Conservation (phyloP, 768 basidiomycete species). For the Tylopilus plumbeoviolaceoides region DNA sequence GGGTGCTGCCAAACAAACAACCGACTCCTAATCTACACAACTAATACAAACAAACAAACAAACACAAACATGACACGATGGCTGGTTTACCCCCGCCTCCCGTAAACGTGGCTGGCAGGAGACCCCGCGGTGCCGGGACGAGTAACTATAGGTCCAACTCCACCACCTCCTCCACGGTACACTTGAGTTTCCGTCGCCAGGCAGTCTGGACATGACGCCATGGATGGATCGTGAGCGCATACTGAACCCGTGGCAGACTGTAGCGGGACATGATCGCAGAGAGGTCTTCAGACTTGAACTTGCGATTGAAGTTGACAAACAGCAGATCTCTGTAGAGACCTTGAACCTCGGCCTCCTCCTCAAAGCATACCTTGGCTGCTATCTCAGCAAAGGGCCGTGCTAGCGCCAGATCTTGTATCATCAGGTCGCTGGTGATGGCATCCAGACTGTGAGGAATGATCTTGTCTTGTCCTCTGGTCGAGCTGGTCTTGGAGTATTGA, state of each 20-base stretch:
- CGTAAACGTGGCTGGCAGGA: no score
- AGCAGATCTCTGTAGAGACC: slow-evolving; percentile 9
- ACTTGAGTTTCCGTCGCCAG: slow-evolving; percentile 5
- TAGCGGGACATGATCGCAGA: not conserved
- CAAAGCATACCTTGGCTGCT: not conserved
- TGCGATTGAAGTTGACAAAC: slow-evolving; percentile 14
- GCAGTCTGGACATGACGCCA: slow-evolving; percentile 6
- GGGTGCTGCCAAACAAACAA: no score
- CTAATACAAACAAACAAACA: no score
- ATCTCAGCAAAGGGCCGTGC: not conserved
- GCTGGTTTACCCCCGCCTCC: no score
- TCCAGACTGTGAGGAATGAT: slow-evolving; percentile 4
- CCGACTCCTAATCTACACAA: no score
- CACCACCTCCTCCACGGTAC: not conserved
- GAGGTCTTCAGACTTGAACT: not conserved
- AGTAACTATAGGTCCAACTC: no score
- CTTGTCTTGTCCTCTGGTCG: not conserved
- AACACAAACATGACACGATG: no score
- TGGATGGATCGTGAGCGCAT: not conserved
- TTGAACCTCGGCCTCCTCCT: not conserved
- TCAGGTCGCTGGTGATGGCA: not conserved
- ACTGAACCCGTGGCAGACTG: not conserved
- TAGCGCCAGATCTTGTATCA: not conserved
- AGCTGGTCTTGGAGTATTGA: not conserved
- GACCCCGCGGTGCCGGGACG: no score